Evolutionary conservation across 495 filamentous ascomycete genomes (phyloP).

Genomic region (Haplographium delicatum): DNA sequence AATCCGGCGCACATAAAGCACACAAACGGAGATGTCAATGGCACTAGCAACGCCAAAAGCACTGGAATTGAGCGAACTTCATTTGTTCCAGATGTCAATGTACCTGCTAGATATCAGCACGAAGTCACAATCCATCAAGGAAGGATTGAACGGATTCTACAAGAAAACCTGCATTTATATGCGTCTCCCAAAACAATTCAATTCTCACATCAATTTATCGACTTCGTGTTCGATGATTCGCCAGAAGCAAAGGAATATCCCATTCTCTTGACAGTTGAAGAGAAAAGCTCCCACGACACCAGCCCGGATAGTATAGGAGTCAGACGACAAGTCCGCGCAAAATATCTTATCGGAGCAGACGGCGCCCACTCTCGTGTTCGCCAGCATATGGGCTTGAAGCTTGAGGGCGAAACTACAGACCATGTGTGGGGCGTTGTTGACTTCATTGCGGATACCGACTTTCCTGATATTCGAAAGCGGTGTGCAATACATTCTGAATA

Average conservation of each 20-base stretch:
- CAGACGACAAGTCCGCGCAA: slow-evolving; percentile 14
- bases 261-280: slow-evolving; percentile 13
- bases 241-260: slow-evolving; percentile 22
- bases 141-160: slow-evolving; percentile 28
- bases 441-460: slow-evolving; percentile 32
- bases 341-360: slow-evolving; percentile 30
- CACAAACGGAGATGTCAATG: background rate
- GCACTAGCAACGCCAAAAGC: background rate
- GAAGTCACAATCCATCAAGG: slow-evolving; percentile 34
- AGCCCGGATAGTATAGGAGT: background rate
- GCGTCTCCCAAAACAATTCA: slow-evolving; percentile 11
- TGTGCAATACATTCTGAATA: slow-evolving; percentile 39
- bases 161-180: slow-evolving; percentile 25
- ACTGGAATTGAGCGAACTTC: slow-evolving; percentile 32
- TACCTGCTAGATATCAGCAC: slow-evolving; percentile 38
- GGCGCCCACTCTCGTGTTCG: slow-evolving; percentile 31
- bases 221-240: slow-evolving; percentile 11
- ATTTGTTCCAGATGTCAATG: slow-evolving; percentile 40
- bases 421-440: slow-evolving; percentile 39
- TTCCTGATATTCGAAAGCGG: slow-evolving; percentile 33
- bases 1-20: slow-evolving; percentile 13
- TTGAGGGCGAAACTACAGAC: slow-evolving; percentile 27
- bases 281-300: too few species aligned
- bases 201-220: slow-evolving; percentile 10
- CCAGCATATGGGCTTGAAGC: slow-evolving; percentile 19